Conservation (phyloP, 2,329 filamentous ascomycete species). For the Colletotrichum tropicale region DNA sequence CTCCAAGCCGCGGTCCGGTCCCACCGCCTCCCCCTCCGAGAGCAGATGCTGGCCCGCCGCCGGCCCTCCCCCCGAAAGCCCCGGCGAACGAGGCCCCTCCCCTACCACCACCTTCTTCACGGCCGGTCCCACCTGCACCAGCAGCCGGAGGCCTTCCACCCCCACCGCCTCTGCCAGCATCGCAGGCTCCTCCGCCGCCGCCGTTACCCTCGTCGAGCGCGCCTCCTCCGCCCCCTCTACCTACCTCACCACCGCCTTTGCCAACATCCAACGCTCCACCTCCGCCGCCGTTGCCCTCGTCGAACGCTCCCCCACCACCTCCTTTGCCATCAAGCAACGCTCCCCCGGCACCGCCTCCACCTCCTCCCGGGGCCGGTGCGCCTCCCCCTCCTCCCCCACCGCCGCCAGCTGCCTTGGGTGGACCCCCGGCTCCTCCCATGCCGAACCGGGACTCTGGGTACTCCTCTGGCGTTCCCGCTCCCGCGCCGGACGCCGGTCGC, state of each 20-base stretch:
- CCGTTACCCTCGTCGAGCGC: constrained; percentile 25
- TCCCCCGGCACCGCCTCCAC: constrained; percentile 39
- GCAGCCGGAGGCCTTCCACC: constrained; percentile 40
- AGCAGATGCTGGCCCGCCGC: constrained; percentile 35
- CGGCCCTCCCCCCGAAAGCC: constrained; percentile 53
- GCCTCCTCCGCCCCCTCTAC: constrained; percentile 39
- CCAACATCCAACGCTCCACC: constrained; percentile 25
- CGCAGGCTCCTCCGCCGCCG: constrained; percentile 37
- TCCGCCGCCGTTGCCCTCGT: constrained; percentile 40
- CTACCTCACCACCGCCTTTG: constrained; percentile 26
- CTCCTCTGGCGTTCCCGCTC: constrained; percentile 56
- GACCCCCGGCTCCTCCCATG: constrained; percentile 57
- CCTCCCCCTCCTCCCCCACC: constrained; percentile 39
- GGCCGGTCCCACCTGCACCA: constrained; percentile 60
- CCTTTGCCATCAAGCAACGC: constrained; percentile 39
- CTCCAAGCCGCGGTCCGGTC: constrained; percentile 72
- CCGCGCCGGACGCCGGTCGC: constrained; percentile 49
- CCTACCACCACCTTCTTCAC: constrained; percentile 54
- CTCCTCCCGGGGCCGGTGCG: constrained; percentile 41
- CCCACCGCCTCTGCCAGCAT: constrained; percentile 36
- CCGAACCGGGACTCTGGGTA: constrained; percentile 65
- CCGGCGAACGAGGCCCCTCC: constrained; percentile 50
- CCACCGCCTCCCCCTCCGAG: constrained; percentile 72
- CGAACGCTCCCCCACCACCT: constrained; percentile 38
- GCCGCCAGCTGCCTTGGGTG: constrained; percentile 37